Base-by-base conservation (phyloP, 2,329 filamentous ascomycete species). In the Colletotrichum sp. region DNA sequence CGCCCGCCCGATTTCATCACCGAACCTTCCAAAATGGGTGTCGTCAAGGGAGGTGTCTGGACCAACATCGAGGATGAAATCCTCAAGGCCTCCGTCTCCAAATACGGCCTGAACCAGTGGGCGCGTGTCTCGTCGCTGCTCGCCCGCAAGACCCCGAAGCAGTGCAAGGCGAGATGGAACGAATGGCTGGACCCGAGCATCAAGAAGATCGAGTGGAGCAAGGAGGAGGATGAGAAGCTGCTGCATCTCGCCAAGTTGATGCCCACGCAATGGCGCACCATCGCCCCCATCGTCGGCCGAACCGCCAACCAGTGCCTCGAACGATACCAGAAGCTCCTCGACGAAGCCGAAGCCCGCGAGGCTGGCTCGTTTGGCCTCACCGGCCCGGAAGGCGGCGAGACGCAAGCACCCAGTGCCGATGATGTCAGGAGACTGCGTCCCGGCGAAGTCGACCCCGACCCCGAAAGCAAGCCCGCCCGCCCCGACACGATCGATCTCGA, bases 181-280 rank as follows among this genome's bases (percentile, higher is more conserved):
- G 96, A 99, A 90, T 99, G 97, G 96, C 92, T 99, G 79, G 97
- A 99, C 83, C 97, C 97, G 25, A 95, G 95, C 83, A 99, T 99
- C 88, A 95, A 96, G 83, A 99, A 99, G 89, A 97, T 98, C 80
- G 97, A 99, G 88, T 99, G 97, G 96, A 98, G 95, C 84, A 95
- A 97, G 83, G 97, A 99, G 86, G 97, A 99, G 85, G 97, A 99
- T 85, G 97, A 99, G 89, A 98, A 98, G 88, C 90, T 99, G 77
- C 87, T 99, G 81, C 97, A 99, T 83, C 90, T 99, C 82, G 97
- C 97, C 77, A 99, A 99, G 90, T 90, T 99, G 87, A 98, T 99
- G 94, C 97, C 97, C 73, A 99, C 96, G 32, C 97, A 99, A 91
- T 99, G 97, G 97, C 94, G 97, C 82, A 99, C 97, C 64, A 99